These are phyloP conservation scores for Fraxinus americana DNA, from an alignment of 257 asterid genomes.

Conservation along the genomic window DNA sequence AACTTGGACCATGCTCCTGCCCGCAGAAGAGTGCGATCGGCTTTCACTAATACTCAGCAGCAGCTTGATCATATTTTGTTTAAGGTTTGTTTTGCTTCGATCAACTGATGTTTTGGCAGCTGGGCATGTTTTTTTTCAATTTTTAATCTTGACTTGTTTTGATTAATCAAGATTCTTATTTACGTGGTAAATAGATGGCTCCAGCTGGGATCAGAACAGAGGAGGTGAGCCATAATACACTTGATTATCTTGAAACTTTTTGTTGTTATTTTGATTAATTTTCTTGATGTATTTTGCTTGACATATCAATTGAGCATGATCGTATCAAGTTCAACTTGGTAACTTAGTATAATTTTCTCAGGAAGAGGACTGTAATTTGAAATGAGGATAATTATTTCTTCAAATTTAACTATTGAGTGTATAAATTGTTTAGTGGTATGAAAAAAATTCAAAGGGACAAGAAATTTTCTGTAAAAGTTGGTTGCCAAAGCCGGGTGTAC, in stretches of 20 bases:
- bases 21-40: conserved; percentile 87
- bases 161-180: conserved; percentile 3
- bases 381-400: neutral
- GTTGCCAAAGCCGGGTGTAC: conserved; percentile 88
- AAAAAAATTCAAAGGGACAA: conserved; percentile 72
- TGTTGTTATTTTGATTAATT: neutral
- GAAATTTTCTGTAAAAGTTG: conserved; percentile 93
- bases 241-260: neutral
- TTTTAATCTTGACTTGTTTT: neutral
- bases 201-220: conserved; percentile 89
- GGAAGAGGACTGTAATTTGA: conserved; percentile 2
- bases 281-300: neutral
- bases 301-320: too few species aligned
- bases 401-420: conserved; percentile 1
- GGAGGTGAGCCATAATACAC: conserved; percentile 54
- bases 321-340: neutral
- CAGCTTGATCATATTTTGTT: conserved; percentile 86
- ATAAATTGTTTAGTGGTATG: conserved; percentile 75
- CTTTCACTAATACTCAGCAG: conserved; percentile 61
- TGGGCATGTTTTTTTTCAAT: neutral
- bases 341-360: neutral
- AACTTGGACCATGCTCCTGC: conserved; percentile 88
- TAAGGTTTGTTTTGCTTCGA: conserved; percentile 48
- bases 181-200: conserved; percentile 61
- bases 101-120: neutral